Evolutionary conservation across 441 rosid species (phyloP), one percentile per base, ranked within the genome.

Genomic region (Gossypium lobatum): DNA sequence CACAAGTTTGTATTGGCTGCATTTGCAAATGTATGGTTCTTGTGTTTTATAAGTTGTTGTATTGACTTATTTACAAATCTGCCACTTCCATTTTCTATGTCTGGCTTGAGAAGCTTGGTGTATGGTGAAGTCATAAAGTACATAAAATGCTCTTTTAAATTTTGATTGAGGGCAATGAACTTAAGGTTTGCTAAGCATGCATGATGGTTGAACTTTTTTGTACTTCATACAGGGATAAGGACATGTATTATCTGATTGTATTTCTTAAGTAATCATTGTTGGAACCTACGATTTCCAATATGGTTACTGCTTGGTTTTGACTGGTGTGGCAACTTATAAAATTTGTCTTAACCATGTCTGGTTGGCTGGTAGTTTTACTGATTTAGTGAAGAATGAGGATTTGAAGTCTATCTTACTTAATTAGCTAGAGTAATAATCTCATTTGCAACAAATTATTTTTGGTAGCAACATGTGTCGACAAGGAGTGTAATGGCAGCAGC

Each of bases 401-500:
- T 67, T 3, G 58, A n/a, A 23, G 57, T 66, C 46, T 37, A 6
- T 37, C 23, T 16, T 17, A 7, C 6, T 16, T 17, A 16, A 10
- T 14, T 11, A 46, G 52, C 52, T 46, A 37, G 50, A 6, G 6
- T 63, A 17, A 34, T 34, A 34, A 63, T 59, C 20, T 61, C 10
- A 53, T 71, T 69, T 50, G 55, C 78, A 53, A 71, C 52, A 2
- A 57, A 10, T 26, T 76, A 16, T 78, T 76, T 48, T 76, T 13
- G 26, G 17, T 62, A 71, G 71, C 78, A 55, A 77, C 72, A 85
- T 83, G 88, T 74, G 37, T 76, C 70, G 21, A 58, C 79, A 73
- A 78, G 67, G 76, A 74, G 73, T 53, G 28, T 75, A 73, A 95
- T 95, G 99, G 94, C 97, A 37, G 96, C 82, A 70, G 97, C 95